Evolutionary conservation across 2,329 filamentous ascomycete species (phyloP).

Genomic region (Aschersonia sp.): DNA sequence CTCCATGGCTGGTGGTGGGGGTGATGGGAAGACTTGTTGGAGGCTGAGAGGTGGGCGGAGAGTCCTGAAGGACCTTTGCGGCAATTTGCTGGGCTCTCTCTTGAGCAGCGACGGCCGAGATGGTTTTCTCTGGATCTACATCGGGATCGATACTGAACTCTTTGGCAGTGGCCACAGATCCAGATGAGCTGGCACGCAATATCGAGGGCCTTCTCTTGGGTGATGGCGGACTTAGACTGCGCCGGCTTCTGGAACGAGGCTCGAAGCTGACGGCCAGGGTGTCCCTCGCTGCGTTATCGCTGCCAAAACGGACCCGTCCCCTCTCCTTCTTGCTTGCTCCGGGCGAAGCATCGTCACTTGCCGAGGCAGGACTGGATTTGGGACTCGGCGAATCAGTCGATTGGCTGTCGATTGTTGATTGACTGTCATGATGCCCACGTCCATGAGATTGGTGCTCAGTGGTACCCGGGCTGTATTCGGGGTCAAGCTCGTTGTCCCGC

Average conservation of each 20-base stretch:
- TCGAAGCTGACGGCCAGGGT: constrained; percentile 9
- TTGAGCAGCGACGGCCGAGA: constrained; percentile 25
- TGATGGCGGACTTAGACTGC: constrained; percentile 4
- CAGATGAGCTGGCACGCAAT: constrained; percentile 25
- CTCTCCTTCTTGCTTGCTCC: constrained; percentile 24
- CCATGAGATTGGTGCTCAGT: neutral
- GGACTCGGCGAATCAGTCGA: neutral
- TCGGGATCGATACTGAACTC: constrained; percentile 13
- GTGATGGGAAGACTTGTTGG: constrained; percentile 21
- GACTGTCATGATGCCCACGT: neutral
- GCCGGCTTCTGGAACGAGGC: neutral
- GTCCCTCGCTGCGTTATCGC: constrained; percentile 21
- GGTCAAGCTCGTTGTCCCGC: constrained; percentile 1
- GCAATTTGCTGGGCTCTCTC: constrained; percentile 27
- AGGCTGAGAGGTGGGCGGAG: constrained; percentile 20
- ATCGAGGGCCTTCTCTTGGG: constrained; percentile 24
- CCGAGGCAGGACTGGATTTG: neutral
- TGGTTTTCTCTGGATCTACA: constrained; percentile 11
- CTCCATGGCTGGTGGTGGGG: constrained; percentile 12
- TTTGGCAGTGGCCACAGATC: constrained; percentile 16
- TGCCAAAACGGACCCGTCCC: constrained; percentile 33
- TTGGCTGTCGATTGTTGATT: neutral
- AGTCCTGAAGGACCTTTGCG: constrained; percentile 21
- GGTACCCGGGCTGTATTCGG: neutral
- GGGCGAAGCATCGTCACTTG: neutral